Percentiles rank a stretch among this genome's conserved stretches.
These are phyloP conservation scores for Phytopythium helicoides DNA, from an alignment of 352 stramenopile species.

Conservation along the genomic window DNA sequence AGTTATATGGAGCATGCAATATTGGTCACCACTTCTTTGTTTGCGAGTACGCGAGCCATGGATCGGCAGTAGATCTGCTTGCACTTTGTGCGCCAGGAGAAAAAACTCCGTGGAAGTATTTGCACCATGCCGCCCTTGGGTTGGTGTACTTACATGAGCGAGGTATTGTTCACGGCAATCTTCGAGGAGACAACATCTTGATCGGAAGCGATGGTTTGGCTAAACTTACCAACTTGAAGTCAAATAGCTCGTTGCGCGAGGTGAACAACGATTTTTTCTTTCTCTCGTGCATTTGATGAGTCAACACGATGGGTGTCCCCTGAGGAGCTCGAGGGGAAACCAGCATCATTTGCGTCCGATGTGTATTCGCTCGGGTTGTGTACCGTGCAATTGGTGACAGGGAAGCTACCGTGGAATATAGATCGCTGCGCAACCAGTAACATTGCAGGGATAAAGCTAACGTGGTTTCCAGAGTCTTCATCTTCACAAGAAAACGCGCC, in stretches of 20 bases:
- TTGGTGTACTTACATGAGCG: constrained; percentile 27
- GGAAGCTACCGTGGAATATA: constrained; percentile 16
- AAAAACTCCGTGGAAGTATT: constrained; percentile 12
- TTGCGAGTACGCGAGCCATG: constrained; percentile 16
- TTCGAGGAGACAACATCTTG: constrained; percentile 28
- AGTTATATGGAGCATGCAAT: constrained; percentile 1
- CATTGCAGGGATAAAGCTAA: neutral
- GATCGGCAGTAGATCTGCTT: constrained; percentile 19
- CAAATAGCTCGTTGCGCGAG: constrained; percentile 9
- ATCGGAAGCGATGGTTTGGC: constrained; percentile 12
- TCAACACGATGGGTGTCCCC: constrained; percentile 22
- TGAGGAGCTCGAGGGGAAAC: constrained; percentile 16
- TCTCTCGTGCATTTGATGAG: neutral
- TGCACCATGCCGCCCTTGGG: constrained; percentile 22
- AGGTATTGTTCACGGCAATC: constrained; percentile 20
- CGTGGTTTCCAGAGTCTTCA: neutral
- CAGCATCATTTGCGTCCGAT: constrained; percentile 24
- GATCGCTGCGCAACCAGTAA: constrained; percentile 23
- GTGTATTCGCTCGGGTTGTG: constrained; percentile 41
- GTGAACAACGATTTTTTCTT: too few relatives aligned
- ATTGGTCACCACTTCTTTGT: constrained; percentile 16
- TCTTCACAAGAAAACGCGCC: neutral
- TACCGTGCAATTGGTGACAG: constrained; percentile 27
- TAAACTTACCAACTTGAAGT: constrained; percentile 28
- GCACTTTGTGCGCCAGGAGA: neutral